A percentile compares a stretch with the other conserved stretches of the same genome.
These are phyloP conservation scores for Eleusine indica DNA, from an alignment of 176 grass and related monocot species.

Conservation along the genomic window DNA sequence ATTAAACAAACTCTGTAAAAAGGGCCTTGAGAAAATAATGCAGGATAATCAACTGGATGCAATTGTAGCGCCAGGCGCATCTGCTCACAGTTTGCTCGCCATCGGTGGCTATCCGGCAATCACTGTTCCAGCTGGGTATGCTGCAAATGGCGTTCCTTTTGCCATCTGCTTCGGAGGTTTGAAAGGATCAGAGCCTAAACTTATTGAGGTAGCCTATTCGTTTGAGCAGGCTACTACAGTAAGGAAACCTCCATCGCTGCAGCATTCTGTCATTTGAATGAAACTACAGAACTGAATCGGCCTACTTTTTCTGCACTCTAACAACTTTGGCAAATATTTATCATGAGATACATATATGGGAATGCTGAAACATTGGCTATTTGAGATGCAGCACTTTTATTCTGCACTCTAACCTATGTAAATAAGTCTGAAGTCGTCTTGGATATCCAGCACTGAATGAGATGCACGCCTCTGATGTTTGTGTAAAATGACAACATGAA, in stretches of 20 bases:
- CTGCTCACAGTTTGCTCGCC: slow-evolving; percentile 59
- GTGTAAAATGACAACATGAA: slow-evolving; percentile 3
- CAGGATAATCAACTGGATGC: slow-evolving; percentile 60
- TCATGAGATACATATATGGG: background rate
- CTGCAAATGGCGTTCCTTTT: slow-evolving; percentile 47
- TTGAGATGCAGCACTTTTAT: background rate
- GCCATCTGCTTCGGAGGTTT: slow-evolving; percentile 75
- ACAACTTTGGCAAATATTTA: background rate
- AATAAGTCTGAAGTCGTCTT: background rate
- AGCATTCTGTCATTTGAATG: slow-evolving; percentile 41
- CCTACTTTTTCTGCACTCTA: background rate
- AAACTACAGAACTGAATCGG: slow-evolving; percentile 11
- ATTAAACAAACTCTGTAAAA: slow-evolving; percentile 53
- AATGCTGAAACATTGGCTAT: background rate
- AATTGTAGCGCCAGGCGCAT: slow-evolving; percentile 51
- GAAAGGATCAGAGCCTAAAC: slow-evolving; percentile 67
- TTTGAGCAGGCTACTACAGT: slow-evolving; percentile 76
- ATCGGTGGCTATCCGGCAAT: slow-evolving; percentile 74
- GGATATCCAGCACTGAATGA: background rate
- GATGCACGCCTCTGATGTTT: background rate
- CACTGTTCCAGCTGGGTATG: slow-evolving; percentile 76
- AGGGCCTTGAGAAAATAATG: slow-evolving; percentile 69
- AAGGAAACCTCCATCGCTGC: slow-evolving; percentile 58
- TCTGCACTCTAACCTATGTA: background rate
- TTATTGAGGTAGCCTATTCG: slow-evolving; percentile 77